These are phyloP conservation scores for Tilletia horrida DNA, from an alignment of 1,284 basidiomycete genomes.

Conservation along the genomic window DNA sequence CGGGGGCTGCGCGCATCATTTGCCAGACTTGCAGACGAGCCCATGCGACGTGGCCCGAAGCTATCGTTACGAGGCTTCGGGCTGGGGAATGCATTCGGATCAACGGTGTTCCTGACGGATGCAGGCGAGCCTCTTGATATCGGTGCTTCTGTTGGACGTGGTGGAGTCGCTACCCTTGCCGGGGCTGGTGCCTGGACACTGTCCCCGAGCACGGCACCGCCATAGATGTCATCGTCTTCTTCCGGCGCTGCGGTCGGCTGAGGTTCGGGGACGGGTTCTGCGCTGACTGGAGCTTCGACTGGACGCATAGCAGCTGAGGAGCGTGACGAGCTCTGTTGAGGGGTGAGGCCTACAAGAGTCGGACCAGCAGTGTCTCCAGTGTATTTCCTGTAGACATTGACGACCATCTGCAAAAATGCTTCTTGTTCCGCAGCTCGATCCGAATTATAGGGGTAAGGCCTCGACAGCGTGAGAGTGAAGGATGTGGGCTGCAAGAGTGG, in stretches of 20 bases:
- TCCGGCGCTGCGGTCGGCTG: not conserved
- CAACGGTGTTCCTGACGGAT: not conserved
- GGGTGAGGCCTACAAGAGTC: not conserved
- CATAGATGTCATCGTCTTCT: conserved; percentile 11
- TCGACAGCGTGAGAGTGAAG: conserved; percentile 44
- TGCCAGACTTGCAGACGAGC: not conserved
- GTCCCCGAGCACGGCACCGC: conserved; percentile 1
- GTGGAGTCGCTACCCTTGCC: too few relatives aligned
- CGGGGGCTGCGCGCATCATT: not conserved
- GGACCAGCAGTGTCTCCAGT: conserved; percentile 35
- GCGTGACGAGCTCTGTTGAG: not conserved
- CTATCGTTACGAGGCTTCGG: conserved; percentile 2
- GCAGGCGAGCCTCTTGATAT: too few relatives aligned
- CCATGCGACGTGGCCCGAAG: conserved; percentile 4
- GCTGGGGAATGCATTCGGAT: conserved; percentile 9
- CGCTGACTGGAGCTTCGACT: not conserved
- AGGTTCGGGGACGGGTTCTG: not conserved
- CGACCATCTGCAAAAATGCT: conserved; percentile 40
- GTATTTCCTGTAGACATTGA: conserved; percentile 46
- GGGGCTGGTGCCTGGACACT: not conserved
- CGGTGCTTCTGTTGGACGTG: too few relatives aligned
- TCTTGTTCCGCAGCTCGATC: conserved; percentile 44
- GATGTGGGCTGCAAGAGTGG: conserved; percentile 31
- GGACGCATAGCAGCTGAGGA: not conserved
- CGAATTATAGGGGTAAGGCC: conserved; percentile 49